Evolutionary conservation across 139 green algal genomes (phyloP).

Genomic region (Coelastrella sp.): DNA sequence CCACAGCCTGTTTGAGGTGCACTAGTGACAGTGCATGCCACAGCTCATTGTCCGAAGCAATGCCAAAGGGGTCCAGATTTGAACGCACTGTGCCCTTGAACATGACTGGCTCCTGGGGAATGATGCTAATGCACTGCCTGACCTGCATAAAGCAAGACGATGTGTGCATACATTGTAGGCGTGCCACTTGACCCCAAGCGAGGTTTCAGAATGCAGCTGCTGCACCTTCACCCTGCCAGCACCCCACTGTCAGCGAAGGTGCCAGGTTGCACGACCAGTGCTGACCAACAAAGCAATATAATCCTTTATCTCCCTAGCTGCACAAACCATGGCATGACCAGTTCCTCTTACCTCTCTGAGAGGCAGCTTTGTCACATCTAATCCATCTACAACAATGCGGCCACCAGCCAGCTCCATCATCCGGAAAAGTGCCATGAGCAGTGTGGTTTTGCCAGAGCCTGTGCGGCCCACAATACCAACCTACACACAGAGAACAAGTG

Average conservation of each 20-base stretch:
- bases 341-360: slow-evolving; percentile 55
- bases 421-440: slow-evolving; percentile 86
- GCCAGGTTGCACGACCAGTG: no score
- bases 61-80: slow-evolving; percentile 94
- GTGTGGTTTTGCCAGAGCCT: slow-evolving; percentile 83
- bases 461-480: slow-evolving; percentile 79
- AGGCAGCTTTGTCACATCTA: slow-evolving; percentile 82
- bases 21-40: slow-evolving; percentile 72
- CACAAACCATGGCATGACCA: no score
- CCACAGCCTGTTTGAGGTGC: slow-evolving; percentile 59
- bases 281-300: no score
- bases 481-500: background rate
- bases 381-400: slow-evolving; percentile 82
- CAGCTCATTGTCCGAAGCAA: slow-evolving; percentile 73
- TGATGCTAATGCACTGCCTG: slow-evolving; percentile 79
- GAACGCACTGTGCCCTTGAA: slow-evolving; percentile 91
- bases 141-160: no score
- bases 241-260: no score
- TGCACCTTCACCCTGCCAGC: no score
- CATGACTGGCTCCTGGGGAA: slow-evolving; percentile 95
- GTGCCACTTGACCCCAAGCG: no score
- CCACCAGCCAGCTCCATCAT: slow-evolving; percentile 86
- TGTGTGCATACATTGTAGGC: no score
- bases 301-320: no score
- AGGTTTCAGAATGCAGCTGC: no score